Conservation (phyloP, 176 grass and related monocot genomes). For the Hordeum marinum region DNA sequence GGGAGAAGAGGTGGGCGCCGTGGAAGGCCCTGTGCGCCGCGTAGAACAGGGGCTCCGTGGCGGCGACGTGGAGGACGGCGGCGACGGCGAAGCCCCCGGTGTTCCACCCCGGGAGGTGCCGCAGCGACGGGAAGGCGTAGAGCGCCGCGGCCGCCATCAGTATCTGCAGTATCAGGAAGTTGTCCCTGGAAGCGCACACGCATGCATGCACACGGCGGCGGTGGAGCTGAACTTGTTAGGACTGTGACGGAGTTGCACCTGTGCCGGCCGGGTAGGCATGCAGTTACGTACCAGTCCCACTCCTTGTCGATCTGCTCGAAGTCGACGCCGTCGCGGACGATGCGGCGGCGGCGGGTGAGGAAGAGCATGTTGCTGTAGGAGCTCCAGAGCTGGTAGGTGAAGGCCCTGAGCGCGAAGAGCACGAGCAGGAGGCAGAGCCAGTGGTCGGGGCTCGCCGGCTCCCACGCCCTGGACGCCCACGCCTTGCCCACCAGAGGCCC, state of each 20-base stretch:
- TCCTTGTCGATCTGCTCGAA: conserved; percentile 75
- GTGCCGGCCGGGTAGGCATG: no score
- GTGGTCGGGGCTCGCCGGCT: conserved; percentile 40
- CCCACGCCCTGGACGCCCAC: conserved; percentile 50
- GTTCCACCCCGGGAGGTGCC: conserved; percentile 56
- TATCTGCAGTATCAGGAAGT: conserved; percentile 79
- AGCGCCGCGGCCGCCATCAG: conserved; percentile 46
- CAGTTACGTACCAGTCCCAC: conserved; percentile 76
- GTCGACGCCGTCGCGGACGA: conserved; percentile 63
- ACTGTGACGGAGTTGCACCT: neutral
- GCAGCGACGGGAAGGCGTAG: conserved; percentile 48
- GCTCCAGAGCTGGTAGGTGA: conserved; percentile 47
- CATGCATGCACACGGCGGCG: no score
- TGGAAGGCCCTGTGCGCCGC: conserved; percentile 57
- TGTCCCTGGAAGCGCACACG: conserved; percentile 53
- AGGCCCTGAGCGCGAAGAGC: conserved; percentile 46
- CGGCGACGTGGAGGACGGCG: conserved; percentile 38
- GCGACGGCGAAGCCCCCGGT: conserved; percentile 31
- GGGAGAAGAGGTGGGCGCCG: conserved; percentile 40
- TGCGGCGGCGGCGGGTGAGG: conserved; percentile 51
- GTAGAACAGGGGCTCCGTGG: conserved; percentile 71
- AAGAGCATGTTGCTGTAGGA: conserved; percentile 85
- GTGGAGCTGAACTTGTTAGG: neutral
- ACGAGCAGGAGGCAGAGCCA: conserved; percentile 67
- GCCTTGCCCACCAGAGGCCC: conserved; percentile 61